Conservation (phyloP, 345 rosid species). For the Gossypium sturtianum region DNA sequence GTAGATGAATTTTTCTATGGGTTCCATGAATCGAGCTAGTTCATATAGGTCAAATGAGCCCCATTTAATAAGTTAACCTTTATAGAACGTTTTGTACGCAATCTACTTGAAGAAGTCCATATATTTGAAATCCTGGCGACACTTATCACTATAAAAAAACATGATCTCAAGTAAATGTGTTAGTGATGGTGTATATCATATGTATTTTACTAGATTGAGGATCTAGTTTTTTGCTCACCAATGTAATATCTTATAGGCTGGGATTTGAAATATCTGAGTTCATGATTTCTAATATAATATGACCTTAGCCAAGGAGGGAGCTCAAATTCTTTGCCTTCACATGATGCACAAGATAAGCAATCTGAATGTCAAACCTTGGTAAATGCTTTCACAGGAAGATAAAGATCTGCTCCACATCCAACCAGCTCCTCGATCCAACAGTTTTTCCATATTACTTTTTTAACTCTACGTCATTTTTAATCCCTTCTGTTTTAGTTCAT, state of each 20-base stretch:
- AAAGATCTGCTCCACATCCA: constrained; percentile 30
- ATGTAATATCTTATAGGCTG: constrained; percentile 4
- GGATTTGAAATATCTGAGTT: constrained; percentile 3
- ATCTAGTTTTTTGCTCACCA: background rate
- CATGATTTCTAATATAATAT: constrained; percentile 31
- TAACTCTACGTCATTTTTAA: background rate
- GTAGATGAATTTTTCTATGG: too few species aligned
- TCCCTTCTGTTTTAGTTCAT: background rate
- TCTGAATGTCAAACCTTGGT: constrained; percentile 29
- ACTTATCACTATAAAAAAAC: too few species aligned
- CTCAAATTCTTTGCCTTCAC: constrained; percentile 39
- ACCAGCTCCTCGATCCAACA: constrained; percentile 27
- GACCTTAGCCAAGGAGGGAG: constrained; percentile 39
- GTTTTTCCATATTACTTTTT: background rate
- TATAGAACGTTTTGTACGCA: too few species aligned
- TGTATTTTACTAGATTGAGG: background rate
- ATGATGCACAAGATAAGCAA: constrained; percentile 49
- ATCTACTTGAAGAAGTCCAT: too few species aligned
- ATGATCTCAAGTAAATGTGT: too few species aligned
- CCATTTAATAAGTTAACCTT: too few species aligned
- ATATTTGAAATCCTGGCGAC: too few species aligned
- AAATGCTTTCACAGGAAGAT: constrained; percentile 46
- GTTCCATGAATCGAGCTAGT: too few species aligned
- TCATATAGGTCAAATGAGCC: too few species aligned
- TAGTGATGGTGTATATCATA: background rate